These are phyloP conservation scores for Thymus mandschuricus DNA, from an alignment of 257 asterid genomes.

Conservation along the genomic window DNA sequence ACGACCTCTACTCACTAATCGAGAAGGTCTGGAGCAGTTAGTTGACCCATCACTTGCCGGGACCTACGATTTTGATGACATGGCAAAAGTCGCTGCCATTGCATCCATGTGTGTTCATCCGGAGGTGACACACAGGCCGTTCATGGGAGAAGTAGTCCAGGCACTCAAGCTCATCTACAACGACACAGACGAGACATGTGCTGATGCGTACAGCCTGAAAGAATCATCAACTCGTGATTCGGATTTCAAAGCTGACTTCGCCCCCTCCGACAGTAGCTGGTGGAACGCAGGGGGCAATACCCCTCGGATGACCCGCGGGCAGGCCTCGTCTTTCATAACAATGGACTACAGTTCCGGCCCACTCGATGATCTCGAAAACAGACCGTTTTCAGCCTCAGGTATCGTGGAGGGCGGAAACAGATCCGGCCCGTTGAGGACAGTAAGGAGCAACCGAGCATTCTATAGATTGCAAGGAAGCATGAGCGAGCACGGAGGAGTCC, in stretches of 20 bases:
- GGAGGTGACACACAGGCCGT: conserved; percentile 91
- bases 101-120: conserved; percentile 97
- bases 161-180: conserved; percentile 93
- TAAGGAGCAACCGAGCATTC: conserved; percentile 65
- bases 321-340: conserved; percentile 78
- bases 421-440: conserved; percentile 81
- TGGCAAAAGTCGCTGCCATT: conserved; percentile 95
- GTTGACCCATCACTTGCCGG: conserved; percentile 88
- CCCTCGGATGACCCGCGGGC: conserved; percentile 67
- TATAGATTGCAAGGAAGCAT: conserved; percentile 74
- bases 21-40: conserved; percentile 84
- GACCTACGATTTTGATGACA: conserved; percentile 77
- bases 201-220: conserved; percentile 71
- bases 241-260: conserved; percentile 67
- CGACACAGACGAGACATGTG: conserved; percentile 76
- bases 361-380: conserved; percentile 73
- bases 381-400: conserved; percentile 62
- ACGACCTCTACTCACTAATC: conserved; percentile 73
- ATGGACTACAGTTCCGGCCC: conserved; percentile 96
- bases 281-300: conserved; percentile 83
- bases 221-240: conserved; percentile 87
- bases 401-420: conserved; percentile 58
- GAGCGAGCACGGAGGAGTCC: conserved; percentile 78
- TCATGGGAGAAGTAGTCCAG: conserved; percentile 98
- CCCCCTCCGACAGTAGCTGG: conserved; percentile 94